Evolutionary conservation across 495 filamentous ascomycete species (phyloP).

Genomic region (Cladorrhinum samala): DNA sequence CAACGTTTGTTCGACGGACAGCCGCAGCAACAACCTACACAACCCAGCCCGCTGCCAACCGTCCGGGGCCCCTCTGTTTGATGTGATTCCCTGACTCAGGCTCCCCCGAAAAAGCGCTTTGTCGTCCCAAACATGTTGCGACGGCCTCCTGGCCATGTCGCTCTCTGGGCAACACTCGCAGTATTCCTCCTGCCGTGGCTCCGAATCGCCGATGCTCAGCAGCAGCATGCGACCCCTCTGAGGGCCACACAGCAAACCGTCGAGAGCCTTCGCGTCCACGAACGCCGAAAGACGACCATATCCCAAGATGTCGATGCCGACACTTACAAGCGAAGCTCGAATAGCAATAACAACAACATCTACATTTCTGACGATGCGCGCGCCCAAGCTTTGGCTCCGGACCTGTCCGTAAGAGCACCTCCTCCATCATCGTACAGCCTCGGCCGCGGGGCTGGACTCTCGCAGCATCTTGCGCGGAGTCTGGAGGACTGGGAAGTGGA

Average conservation of each 20-base stretch:
- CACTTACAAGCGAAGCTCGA: constrained; percentile 14
- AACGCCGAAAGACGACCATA: constrained; percentile 21
- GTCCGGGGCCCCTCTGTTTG: constrained; percentile 12
- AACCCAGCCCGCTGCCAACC: constrained; percentile 1
- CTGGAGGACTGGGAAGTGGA: constrained; percentile 99
- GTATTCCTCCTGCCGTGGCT: constrained; percentile 49
- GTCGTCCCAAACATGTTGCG: constrained; percentile 47
- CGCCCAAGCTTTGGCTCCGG: constrained; percentile 93
- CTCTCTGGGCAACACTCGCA: constrained; percentile 41
- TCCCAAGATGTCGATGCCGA: constrained; percentile 7
- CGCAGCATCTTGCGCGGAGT: constrained; percentile 82
- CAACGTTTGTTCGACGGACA: background rate
- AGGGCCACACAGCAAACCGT: constrained; percentile 19
- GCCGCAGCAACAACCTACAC: background rate
- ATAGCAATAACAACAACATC: constrained; percentile 33
- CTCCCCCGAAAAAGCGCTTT: constrained; percentile 29
- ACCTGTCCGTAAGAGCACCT: constrained; percentile 77
- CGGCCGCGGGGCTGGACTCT: constrained; percentile 54
- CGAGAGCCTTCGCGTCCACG: constrained; percentile 21
- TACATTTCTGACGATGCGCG: constrained; percentile 68
- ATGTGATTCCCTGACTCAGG: constrained; percentile 21
- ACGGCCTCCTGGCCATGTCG: constrained; percentile 51
- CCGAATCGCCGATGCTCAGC: constrained; percentile 51
- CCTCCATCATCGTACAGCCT: constrained; percentile 59
- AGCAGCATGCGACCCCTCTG: constrained; percentile 37